A percentile compares a stretch with the other conserved stretches of the same genome.
Conservation (phyloP, 345 rosid genomes). For the Hibiscus mutabilis region DNA sequence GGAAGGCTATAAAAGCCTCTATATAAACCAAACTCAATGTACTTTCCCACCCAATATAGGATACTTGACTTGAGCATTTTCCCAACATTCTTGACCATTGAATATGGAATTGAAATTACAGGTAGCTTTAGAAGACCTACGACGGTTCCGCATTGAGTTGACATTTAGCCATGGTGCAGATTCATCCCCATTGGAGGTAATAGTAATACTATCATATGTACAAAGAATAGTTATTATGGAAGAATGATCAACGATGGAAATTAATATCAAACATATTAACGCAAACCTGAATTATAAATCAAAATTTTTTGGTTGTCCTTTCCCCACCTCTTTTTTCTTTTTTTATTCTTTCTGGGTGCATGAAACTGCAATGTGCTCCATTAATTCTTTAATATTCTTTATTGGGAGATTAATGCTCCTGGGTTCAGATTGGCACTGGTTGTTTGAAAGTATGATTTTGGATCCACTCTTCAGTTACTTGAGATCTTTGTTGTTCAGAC, state of each 20-base stretch:
- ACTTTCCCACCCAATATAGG: too few species aligned
- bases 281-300: background rate
- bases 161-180: conserved; percentile 98
- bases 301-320: background rate
- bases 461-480: too few species aligned
- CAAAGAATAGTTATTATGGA: background rate
- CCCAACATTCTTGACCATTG: background rate
- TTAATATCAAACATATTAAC: background rate
- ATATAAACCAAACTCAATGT: too few species aligned
- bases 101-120: conserved; percentile 23
- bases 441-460: too few species aligned
- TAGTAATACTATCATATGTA: background rate
- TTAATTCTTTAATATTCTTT: background rate
- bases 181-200: conserved; percentile 88
- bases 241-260: background rate
- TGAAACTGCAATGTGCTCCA: background rate
- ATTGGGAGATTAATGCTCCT: background rate
- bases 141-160: conserved; percentile 81
- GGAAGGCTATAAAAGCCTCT: too few species aligned
- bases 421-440: background rate
- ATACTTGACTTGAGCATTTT: too few species aligned
- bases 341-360: background rate
- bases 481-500: too few species aligned
- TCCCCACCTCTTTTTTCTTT: background rate
- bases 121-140: conserved; percentile 82